These are phyloP conservation scores for Neonectria punicea DNA, from an alignment of 2,329 filamentous ascomycete genomes.

Conservation along the genomic window DNA sequence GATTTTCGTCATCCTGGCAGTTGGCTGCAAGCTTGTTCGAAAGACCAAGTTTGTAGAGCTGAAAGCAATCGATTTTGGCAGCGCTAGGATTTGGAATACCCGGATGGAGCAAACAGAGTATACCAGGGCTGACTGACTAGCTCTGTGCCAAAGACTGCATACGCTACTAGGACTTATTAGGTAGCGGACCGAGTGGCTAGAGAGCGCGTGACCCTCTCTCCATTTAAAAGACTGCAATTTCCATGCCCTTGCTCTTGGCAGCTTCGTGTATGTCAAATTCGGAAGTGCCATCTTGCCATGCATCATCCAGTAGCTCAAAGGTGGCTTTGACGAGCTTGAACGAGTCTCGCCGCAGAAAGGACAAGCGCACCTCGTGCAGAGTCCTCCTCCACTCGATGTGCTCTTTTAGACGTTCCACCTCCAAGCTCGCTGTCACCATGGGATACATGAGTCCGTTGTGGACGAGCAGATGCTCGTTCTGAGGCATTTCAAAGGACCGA, in stretches of 20 bases:
- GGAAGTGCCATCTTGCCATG: conserved; percentile 34
- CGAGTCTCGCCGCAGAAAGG: conserved; percentile 20
- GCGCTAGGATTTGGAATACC: too few species aligned
- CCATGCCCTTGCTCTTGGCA: conserved; percentile 18
- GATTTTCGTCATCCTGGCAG: too few species aligned
- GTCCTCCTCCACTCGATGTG: conserved; percentile 33
- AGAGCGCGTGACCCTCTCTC: not conserved
- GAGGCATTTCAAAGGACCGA: conserved; percentile 33
- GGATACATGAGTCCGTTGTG: conserved; percentile 37
- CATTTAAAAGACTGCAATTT: conserved; percentile 35
- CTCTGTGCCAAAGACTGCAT: not conserved
- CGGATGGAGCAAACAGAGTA: too few species aligned
- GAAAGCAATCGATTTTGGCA: too few species aligned
- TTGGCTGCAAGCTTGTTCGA: too few species aligned
- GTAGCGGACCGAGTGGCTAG: not conserved
- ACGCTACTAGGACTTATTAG: not conserved
- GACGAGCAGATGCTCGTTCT: conserved; percentile 33
- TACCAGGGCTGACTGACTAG: not conserved
- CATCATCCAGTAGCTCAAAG: conserved; percentile 33
- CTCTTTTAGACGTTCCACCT: conserved; percentile 30
- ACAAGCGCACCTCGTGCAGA: conserved; percentile 26
- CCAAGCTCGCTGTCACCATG: conserved; percentile 30
- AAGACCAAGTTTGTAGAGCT: too few species aligned
- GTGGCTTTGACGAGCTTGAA: conserved; percentile 28
- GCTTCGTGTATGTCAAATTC: conserved; percentile 34